Percentiles rank a stretch among this genome's conserved stretches.
phyloP scores from a whole-genome alignment of 306 rosid species.

The Gillenia trifoliata region DNA sequence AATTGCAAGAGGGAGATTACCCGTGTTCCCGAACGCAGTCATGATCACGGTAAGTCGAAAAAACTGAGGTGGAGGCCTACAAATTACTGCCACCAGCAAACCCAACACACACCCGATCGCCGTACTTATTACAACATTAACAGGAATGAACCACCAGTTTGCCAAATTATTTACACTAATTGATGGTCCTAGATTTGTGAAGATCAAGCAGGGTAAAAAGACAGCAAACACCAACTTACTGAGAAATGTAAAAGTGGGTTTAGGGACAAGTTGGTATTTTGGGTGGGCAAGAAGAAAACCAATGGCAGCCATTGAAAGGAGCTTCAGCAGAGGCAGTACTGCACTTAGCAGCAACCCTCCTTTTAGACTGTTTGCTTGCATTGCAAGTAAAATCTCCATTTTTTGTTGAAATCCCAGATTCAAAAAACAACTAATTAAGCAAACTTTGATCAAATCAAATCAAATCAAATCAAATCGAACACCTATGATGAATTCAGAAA shows the following conservation, averaged over 20 bases:
- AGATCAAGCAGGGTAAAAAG: slow-evolving; percentile 82
- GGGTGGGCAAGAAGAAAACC: slow-evolving; percentile 72
- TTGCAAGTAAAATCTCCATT: neutral
- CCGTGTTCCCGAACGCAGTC: slow-evolving; percentile 81
- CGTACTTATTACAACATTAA: slow-evolving; percentile 77
- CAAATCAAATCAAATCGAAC: neutral
- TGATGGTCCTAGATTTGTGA: slow-evolving; percentile 64
- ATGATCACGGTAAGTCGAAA: slow-evolving; percentile 63
- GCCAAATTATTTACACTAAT: slow-evolving; percentile 42
- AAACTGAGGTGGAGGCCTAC: slow-evolving; percentile 63
- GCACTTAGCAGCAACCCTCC: slow-evolving; percentile 41
- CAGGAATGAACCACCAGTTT: slow-evolving; percentile 89
- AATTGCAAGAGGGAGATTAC: slow-evolving; percentile 79
- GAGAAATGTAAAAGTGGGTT: slow-evolving; percentile 57
- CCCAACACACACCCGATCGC: slow-evolving; percentile 68
- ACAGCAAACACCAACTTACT: slow-evolving; percentile 78
- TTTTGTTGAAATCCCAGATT: neutral
- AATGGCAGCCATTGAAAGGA: slow-evolving; percentile 53
- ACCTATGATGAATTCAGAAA: neutral
- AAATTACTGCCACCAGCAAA: slow-evolving; percentile 52
- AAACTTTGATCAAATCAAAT: neutral
- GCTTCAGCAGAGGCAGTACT: slow-evolving; percentile 58
- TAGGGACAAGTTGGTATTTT: slow-evolving; percentile 61
- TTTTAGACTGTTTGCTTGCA: slow-evolving; percentile 18
- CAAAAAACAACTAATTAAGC: neutral